Percentiles rank a stretch among this genome's conserved stretches.
Conservation (phyloP, 257 asterid genomes). For the Leptodermis oblonga region DNA sequence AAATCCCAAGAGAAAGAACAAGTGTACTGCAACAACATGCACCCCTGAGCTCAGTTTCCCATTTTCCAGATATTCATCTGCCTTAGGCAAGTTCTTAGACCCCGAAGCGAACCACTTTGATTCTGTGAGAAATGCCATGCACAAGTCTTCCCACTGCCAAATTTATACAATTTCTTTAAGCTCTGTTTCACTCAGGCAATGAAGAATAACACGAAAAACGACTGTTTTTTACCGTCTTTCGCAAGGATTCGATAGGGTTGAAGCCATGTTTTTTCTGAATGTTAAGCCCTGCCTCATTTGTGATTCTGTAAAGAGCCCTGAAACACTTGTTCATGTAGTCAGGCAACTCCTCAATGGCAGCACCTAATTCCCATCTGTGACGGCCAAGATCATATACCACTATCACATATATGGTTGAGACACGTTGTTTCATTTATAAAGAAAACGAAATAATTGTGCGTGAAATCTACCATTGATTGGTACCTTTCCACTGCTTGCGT, state of each 20-base stretch:
- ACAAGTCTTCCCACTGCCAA: conserved; percentile 46
- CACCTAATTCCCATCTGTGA: conserved; percentile 45
- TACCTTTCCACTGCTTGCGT: conserved; percentile 32
- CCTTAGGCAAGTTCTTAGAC: conserved; percentile 15
- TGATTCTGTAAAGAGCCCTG: conserved; percentile 37
- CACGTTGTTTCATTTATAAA: too few species aligned
- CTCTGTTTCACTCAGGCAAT: background rate
- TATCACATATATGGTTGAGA: too few species aligned
- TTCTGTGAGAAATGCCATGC: conserved; percentile 46
- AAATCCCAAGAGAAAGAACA: conserved; percentile 33
- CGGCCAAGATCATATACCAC: too few species aligned
- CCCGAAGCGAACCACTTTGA: conserved; percentile 38
- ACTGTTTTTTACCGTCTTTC: conserved; percentile 15
- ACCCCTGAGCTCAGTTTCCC: conserved; percentile 46
- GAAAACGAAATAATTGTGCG: too few species aligned
- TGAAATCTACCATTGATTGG: background rate
- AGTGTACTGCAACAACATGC: conserved; percentile 23
- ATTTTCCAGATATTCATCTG: conserved; percentile 40
- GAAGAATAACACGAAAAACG: background rate
- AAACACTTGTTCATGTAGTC: conserved; percentile 47
- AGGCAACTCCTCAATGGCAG: conserved; percentile 28
- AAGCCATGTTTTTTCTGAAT: conserved; percentile 29
- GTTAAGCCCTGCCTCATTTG: conserved; percentile 23
- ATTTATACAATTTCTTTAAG: background rate
- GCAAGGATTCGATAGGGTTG: conserved; percentile 28